Conservation (phyloP, 2,329 filamentous ascomycete genomes). For the Sporothrix mexicana region DNA sequence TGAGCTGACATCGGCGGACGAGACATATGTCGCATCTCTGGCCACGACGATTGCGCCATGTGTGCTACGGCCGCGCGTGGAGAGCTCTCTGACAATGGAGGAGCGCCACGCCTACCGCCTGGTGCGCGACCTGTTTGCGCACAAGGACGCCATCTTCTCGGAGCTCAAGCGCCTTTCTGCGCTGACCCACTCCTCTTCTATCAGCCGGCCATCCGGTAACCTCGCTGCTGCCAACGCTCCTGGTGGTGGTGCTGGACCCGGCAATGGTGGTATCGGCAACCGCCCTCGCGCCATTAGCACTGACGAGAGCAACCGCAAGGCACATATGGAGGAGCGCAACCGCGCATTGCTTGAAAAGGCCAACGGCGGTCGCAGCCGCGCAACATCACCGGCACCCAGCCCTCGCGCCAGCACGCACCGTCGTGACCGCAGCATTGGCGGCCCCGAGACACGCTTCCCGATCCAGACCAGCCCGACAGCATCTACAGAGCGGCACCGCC, state of each 20-base stretch:
- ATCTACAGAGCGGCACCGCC: conserved; percentile 55
- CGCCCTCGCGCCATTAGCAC: conserved; percentile 88
- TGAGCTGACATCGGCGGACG: conserved; percentile 94
- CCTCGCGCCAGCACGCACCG: conserved; percentile 61
- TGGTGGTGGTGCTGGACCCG: conserved; percentile 40
- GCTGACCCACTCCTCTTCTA: conserved; percentile 67
- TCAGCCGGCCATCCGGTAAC: conserved; percentile 41
- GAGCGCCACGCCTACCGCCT: conserved; percentile 92
- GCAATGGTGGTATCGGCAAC: conserved; percentile 45
- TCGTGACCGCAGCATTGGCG: conserved; percentile 78
- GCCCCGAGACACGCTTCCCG: conserved; percentile 81
- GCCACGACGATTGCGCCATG: conserved; percentile 80
- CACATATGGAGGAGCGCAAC: conserved; percentile 91
- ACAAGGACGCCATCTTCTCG: conserved; percentile 95
- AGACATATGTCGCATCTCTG: conserved; percentile 77
- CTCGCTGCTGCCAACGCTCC: conserved; percentile 4
- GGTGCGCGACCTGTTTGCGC: conserved; percentile 86
- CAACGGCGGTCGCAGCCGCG: conserved; percentile 70
- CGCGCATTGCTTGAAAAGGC: conserved; percentile 76
- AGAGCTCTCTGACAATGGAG: conserved; percentile 92
- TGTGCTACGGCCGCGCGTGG: conserved; percentile 82
- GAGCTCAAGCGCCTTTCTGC: conserved; percentile 90
- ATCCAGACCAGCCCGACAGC: conserved; percentile 72
- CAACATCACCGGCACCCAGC: conserved; percentile 72
- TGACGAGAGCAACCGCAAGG: conserved; percentile 92